Base-by-base conservation (phyloP, 1,284 basidiomycete species). In the Rhodofomes roseus region DNA sequence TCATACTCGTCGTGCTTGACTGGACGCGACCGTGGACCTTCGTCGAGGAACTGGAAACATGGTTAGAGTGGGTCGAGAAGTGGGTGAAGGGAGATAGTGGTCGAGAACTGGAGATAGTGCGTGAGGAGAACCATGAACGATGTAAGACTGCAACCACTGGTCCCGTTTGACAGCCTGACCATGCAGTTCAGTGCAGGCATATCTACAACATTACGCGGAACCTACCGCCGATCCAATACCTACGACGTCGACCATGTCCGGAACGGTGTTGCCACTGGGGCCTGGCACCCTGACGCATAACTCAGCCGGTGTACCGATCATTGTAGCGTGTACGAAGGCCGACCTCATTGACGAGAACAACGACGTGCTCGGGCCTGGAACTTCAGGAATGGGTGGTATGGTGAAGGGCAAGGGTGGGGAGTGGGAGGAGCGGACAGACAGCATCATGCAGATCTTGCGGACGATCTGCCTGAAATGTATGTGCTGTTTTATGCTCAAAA, bases 371-470 rank as follows among this genome's bases (percentile, higher is more conserved):
- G 81, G 79, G 25, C 84, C 85, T 12, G 89, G 88, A 29, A 75
- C 84, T 2, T 84, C 84, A 2, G 88, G 85, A 1, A 91, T 89
- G 87, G 87, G 89, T 20, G 84, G 83, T 14, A 92, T 92, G 86
- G 89, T 91, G 2, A 92, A 91, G 73, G 90, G 90, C 0, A 93
- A 92, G 72, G 90, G 90, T 0, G 89, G 85, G 12, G 90, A 92
- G 67, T 96, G 94, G 90, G 97, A 99, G 73, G 96, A 98, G 73
- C 83, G 92, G 66, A 96, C 95, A 53, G 96, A 99, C 73, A 92
- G 92, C 56, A 83, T 98, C 22, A 96, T 98, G 86, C 96, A 99
- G 70, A 87, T 94, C 23, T 79, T 99, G 56, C 85, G 96, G 31
- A 94, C 94, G 0, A 84, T 98, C 60, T 97, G 93, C 69, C 77